Base-by-base conservation (phyloP, 352 stramenopile species). In the Globisporangium splendens region DNA sequence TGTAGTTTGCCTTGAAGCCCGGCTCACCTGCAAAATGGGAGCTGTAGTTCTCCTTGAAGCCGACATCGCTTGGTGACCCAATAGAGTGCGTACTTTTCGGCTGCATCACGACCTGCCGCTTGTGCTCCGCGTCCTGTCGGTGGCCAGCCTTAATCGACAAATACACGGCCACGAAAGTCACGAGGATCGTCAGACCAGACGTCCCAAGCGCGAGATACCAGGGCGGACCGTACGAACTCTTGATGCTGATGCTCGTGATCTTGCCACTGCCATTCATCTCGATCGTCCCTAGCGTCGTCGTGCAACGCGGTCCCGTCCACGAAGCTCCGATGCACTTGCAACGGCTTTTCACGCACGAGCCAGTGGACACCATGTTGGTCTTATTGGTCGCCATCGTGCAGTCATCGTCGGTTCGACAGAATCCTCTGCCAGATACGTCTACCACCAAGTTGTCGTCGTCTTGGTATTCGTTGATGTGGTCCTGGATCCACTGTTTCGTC, bases 401-500 rank as follows among this genome's bases (percentile, higher is more conserved):
- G 56, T 88, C 78, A 35, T 78, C 73, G 47, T 81, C 55, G 0
- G 59, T 63, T 11, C 63, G 65, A 51, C 78, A 88, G 59, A 78
- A 77, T 10, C 63, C 78, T 48, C 65, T 66, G 3, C 78, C 78
- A 0, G 62, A 66, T 10, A 88, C 75, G 22, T 72, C 59, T 13
- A 71, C 62, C 15, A 65, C 59, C 31, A 69, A 54, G 56, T 88
- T 88, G 47, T 83, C 63, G 10, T 67, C 35, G 50, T 86, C 75
- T 18, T 64, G 62, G 62, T 83, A 86, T 54, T 76, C 62, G 31
- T 78, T 65, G 39, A 88, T 70, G 54, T 88, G 56, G 56, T 76
- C 79, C 22, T 83, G 50, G 51, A 89, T 89, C 65, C 69, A 89
- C 63, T 82, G 57, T 22, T 73, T 77, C 3, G 79, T 87, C 14